Evolutionary conservation across 176 grass and related monocot genomes (phyloP), one percentile per base, ranked within the genome.

Genomic region (Cymbopogon citratus): DNA sequence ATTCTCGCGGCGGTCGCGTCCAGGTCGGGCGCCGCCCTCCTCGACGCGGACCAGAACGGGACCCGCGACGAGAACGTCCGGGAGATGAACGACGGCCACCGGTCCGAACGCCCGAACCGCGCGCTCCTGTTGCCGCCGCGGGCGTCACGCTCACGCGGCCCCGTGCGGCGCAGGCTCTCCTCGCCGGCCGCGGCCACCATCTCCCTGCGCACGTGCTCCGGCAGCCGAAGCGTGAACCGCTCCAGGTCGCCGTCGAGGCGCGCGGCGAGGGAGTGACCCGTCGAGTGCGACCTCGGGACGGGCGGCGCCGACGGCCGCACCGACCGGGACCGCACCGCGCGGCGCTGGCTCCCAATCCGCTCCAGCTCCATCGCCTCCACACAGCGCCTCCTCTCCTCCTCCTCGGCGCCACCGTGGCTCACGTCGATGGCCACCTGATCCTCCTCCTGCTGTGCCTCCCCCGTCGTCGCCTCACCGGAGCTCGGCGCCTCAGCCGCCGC

Each of bases 201-300:
- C 54, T 77, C 89, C 80, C 49, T 81, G 45, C 71, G 86, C 62
- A 97, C 84, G 85, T 88, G 88, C 39, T 97, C 84, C 27, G 94
- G 94, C 25, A 97, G 86, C 6, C 86, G 89, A 56, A 97, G 94
- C 60, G 94, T 97, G 89, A 89, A 97, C 72, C 85, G 87, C 63
- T 97, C 89, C 14, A 86, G 43, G 79, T 88, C 69, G 28, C 67
- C 87, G 19, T 84, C 85, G 39, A 85, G 40, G 56, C 25, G 85
- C 7, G 72, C 9, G 25, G 74, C 69, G 74, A 89, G 44, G 67
- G 90, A 92, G 76, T 94, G 92, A 46, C 95, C 95, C 3, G 95
- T 98, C 45, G 95, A 94, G 67, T 94, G 92, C 18, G 95, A 94
- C 44, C 92, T 86, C 87, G 83, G 62, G 81, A 85, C 65, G 8